These are phyloP conservation scores for Picea engelmannii DNA, from an alignment of 83 land plant species.

Conservation along the genomic window DNA sequence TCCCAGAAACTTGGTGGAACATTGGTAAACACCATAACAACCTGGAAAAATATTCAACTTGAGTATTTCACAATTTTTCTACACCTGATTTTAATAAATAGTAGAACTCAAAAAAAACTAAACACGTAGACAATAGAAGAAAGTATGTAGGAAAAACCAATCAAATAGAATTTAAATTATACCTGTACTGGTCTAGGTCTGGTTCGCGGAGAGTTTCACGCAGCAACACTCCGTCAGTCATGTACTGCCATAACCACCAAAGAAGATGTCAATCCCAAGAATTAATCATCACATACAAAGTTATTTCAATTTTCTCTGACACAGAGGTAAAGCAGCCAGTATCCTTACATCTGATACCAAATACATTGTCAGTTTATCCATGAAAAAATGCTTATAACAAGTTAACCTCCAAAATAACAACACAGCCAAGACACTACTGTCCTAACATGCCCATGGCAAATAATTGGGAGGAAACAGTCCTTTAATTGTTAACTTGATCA, in stretches of 20 bases:
- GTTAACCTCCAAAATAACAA: not conserved
- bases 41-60: too few species aligned
- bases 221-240: constrained; percentile 98
- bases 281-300: not conserved
- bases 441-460: too few species aligned
- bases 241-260: constrained; percentile 65
- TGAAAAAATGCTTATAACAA: not conserved
- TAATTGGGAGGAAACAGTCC: too few species aligned
- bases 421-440: not conserved
- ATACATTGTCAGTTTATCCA: not conserved
- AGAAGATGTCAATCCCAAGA: constrained; percentile 12
- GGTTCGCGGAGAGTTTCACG: constrained; percentile 96
- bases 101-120: too few species aligned
- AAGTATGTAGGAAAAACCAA: too few species aligned
- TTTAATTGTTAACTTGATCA: too few species aligned
- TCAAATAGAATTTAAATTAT: constrained; percentile 6
- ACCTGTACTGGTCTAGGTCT: constrained; percentile 98
- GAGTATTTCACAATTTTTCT: too few species aligned
- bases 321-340: not conserved
- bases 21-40: too few species aligned
- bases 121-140: too few species aligned
- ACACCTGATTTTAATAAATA: too few species aligned
- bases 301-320: not conserved
- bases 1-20: too few species aligned
- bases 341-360: constrained; percentile 1